Evolutionary conservation across 1,284 basidiomycete species (phyloP).

Genomic region (Leccinum proximum): DNA sequence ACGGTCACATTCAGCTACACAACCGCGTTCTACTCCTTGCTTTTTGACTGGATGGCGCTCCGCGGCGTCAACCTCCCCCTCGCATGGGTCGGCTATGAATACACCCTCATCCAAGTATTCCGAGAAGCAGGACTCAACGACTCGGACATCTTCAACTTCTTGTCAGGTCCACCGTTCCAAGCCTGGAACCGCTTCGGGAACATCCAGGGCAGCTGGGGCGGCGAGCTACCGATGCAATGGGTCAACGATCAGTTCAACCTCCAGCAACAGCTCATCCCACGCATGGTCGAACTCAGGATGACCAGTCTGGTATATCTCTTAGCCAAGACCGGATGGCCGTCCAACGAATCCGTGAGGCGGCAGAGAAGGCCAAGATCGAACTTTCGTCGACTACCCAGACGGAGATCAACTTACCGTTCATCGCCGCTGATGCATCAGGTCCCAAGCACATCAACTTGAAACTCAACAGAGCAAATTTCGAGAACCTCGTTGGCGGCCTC

Average conservation of each 20-base stretch:
- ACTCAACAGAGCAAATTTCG: slow-evolving; percentile 88
- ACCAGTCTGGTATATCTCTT: slow-evolving; percentile 77
- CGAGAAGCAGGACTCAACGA: slow-evolving; percentile 37
- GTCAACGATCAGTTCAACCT: slow-evolving; percentile 38
- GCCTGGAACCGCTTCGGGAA: slow-evolving; percentile 44
- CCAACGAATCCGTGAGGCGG: slow-evolving; percentile 97
- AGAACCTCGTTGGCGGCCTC: slow-evolving; percentile 80
- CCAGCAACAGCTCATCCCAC: slow-evolving; percentile 36
- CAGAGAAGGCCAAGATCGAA: slow-evolving; percentile 99
- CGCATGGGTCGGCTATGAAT: slow-evolving; percentile 42
- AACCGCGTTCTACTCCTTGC: slow-evolving; percentile 40
- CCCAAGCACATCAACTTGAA: slow-evolving; percentile 97
- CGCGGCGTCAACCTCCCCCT: slow-evolving; percentile 25
- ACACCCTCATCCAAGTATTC: slow-evolving; percentile 36
- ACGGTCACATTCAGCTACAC: slow-evolving; percentile 45
- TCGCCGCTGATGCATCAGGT: slow-evolving; percentile 92
- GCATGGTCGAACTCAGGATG: slow-evolving; percentile 44
- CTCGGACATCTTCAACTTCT: slow-evolving; percentile 33
- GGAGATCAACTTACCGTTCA: slow-evolving; percentile 97
- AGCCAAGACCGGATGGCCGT: slow-evolving; percentile 94
- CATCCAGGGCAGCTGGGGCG: slow-evolving; percentile 40
- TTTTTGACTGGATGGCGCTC: slow-evolving; percentile 40
- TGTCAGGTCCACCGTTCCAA: slow-evolving; percentile 42
- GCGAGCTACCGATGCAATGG: slow-evolving; percentile 35
- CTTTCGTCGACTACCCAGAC: slow-evolving; percentile 92